Percentiles rank a stretch among this genome's conserved stretches.
phyloP scores from a whole-genome alignment of 306 rosid species.

The Phaseolus lunatus region DNA sequence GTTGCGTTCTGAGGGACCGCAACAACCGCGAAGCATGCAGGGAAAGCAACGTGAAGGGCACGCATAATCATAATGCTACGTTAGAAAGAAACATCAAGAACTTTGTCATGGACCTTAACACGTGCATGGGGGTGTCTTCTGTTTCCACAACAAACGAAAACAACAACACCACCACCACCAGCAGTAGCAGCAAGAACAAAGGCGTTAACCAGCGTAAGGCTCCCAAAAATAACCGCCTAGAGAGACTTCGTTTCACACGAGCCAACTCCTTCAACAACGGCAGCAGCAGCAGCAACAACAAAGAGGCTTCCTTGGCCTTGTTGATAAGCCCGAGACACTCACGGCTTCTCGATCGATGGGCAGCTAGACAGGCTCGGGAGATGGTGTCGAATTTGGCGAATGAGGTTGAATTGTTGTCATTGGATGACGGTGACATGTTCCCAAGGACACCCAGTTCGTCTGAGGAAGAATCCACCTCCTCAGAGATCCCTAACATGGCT shows the following conservation, averaged over 20 bases:
- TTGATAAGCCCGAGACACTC: constrained; percentile 42
- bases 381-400: constrained; percentile 51
- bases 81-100: constrained; percentile 61
- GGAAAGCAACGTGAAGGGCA: constrained; percentile 50
- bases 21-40: constrained; percentile 61
- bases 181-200: background rate
- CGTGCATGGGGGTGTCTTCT: constrained; percentile 56
- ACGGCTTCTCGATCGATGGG: constrained; percentile 51
- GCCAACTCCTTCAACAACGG: background rate
- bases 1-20: constrained; percentile 72
- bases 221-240: constrained; percentile 7
- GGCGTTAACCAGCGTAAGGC: background rate
- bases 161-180: background rate
- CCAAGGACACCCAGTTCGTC: constrained; percentile 44
- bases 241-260: constrained; percentile 19
- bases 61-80: constrained; percentile 38
- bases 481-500: constrained; percentile 48
- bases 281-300: background rate
- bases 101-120: constrained; percentile 61
- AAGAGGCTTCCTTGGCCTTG: background rate
- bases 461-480: constrained; percentile 36
- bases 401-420: constrained; percentile 47
- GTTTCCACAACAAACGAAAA: constrained; percentile 42
- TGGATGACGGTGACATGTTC: background rate
- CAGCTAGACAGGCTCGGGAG: constrained; percentile 44